phyloP scores from a whole-genome alignment of 768 basidiomycete species.

The Lactifluus piperatus region DNA sequence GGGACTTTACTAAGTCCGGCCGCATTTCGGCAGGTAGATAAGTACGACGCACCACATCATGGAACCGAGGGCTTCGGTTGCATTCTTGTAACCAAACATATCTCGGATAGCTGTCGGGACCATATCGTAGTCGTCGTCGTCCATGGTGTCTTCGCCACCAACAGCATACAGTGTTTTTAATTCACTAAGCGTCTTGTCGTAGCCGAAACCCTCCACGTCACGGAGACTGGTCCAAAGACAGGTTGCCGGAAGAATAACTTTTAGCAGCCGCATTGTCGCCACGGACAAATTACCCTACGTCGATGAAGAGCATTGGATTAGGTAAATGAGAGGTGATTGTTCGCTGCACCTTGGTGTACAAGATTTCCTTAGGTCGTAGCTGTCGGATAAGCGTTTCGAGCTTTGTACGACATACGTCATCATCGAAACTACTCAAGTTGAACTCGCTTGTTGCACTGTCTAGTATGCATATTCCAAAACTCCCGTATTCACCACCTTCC shows the following conservation, averaged over 20 bases:
- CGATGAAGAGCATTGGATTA: neutral
- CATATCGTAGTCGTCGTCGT: slow-evolving; percentile 34
- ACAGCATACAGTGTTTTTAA: slow-evolving; percentile 56
- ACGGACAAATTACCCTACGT: slow-evolving; percentile 78
- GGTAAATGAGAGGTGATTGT: neutral
- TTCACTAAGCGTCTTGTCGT: slow-evolving; percentile 59
- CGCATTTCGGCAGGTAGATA: neutral
- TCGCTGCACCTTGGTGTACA: slow-evolving; percentile 70
- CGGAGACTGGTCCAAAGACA: slow-evolving; percentile 89
- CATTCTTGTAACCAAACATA: slow-evolving; percentile 54
- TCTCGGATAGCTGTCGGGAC: slow-evolving; percentile 68
- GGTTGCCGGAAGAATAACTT: slow-evolving; percentile 64
- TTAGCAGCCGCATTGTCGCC: slow-evolving; percentile 72
- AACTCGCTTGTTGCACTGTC: slow-evolving; percentile 97
- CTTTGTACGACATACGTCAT: slow-evolving; percentile 87
- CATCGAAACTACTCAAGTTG: slow-evolving; percentile 80
- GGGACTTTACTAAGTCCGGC: neutral
- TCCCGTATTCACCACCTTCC: slow-evolving; percentile 33
- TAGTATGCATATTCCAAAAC: slow-evolving; percentile 84
- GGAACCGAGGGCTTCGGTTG: slow-evolving; percentile 81
- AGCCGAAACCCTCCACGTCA: slow-evolving; percentile 73
- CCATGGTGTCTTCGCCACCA: slow-evolving; percentile 36
- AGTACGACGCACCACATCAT: slow-evolving; percentile 68
- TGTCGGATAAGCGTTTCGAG: slow-evolving; percentile 92
- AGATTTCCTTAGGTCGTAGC: slow-evolving; percentile 81